Conservation (phyloP, 768 basidiomycete genomes). For the Postia placenta region DNA sequence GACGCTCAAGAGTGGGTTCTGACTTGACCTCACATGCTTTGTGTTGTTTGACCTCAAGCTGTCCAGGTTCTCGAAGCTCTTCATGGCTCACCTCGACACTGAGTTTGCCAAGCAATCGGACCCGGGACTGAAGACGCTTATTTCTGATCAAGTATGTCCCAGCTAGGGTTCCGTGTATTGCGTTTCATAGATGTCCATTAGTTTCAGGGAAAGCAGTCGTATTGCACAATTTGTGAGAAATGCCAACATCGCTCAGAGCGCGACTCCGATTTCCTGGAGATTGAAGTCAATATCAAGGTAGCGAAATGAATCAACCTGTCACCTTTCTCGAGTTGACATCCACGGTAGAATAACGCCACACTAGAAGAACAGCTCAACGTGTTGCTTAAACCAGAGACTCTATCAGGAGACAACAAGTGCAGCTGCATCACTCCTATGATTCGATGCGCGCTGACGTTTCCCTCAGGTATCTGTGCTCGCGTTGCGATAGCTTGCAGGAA, state of each 20-base stretch:
- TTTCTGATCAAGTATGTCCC: conserved; percentile 60
- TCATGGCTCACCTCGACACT: conserved; percentile 81
- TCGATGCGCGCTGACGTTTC: background rate
- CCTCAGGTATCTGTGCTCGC: conserved; percentile 72
- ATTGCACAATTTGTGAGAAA: conserved; percentile 69
- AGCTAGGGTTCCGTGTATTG: background rate
- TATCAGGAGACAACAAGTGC: conserved; percentile 85
- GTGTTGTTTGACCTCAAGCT: background rate
- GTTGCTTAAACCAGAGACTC: conserved; percentile 59
- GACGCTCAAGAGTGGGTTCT: conserved; percentile 87
- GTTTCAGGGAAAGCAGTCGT: conserved; percentile 86
- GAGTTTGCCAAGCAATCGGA: conserved; percentile 82
- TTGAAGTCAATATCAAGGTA: conserved; percentile 83
- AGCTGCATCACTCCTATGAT: conserved; percentile 9
- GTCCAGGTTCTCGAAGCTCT: conserved; percentile 85
- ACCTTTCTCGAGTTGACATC: background rate
- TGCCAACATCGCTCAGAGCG: conserved; percentile 70
- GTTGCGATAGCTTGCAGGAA: conserved; percentile 66
- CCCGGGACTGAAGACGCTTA: conserved; percentile 55
- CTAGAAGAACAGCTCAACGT: conserved; percentile 70
- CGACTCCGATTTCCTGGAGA: conserved; percentile 71
- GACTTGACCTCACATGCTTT: background rate
- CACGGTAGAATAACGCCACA: conserved; percentile 56
- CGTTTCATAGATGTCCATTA: conserved; percentile 23
- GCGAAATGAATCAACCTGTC: conserved; percentile 6